These are phyloP conservation scores for Chalciporus sp. DNA, from an alignment of 1,284 basidiomycete genomes.

Conservation along the genomic window DNA sequence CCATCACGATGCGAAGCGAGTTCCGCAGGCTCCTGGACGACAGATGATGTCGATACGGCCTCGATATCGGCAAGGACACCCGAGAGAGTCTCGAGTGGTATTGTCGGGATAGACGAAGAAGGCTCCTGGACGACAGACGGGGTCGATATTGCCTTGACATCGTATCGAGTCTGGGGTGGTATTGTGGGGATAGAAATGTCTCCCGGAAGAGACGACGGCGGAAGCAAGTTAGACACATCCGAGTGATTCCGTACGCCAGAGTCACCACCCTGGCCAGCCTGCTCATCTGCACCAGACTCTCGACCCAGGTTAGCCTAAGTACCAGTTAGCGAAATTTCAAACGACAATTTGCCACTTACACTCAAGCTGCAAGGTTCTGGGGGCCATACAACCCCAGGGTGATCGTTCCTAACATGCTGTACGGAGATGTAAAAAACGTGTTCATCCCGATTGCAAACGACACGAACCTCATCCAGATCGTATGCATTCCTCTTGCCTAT, in stretches of 20 bases:
- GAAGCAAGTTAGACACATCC: background rate
- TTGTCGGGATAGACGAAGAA: background rate
- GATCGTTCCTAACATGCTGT: constrained; percentile 25
- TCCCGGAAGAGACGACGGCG: background rate
- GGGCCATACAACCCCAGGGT: constrained; percentile 14
- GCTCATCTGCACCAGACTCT: constrained; percentile 1
- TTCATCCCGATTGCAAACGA: background rate
- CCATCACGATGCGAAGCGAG: background rate
- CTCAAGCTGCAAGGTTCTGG: background rate
- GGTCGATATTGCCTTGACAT: no score
- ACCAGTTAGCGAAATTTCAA: constrained; percentile 10
- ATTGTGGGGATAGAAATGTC: no score
- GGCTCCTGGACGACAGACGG: no score
- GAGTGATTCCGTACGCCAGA: background rate
- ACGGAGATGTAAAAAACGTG: constrained; percentile 7
- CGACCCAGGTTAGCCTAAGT: constrained; percentile 5
- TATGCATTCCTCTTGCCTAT: constrained; percentile 15
- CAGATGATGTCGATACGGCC: background rate
- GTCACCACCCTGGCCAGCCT: background rate
- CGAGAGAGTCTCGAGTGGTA: background rate
- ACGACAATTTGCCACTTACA: constrained; percentile 4
- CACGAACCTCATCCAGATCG: constrained; percentile 28
- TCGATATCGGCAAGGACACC: background rate
- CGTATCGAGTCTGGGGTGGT: no score
- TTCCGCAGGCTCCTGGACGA: background rate